A percentile compares a stretch with the other conserved stretches of the same genome.
phyloP scores from a whole-genome alignment of 768 basidiomycete species.

The Termitomyces sp. region DNA sequence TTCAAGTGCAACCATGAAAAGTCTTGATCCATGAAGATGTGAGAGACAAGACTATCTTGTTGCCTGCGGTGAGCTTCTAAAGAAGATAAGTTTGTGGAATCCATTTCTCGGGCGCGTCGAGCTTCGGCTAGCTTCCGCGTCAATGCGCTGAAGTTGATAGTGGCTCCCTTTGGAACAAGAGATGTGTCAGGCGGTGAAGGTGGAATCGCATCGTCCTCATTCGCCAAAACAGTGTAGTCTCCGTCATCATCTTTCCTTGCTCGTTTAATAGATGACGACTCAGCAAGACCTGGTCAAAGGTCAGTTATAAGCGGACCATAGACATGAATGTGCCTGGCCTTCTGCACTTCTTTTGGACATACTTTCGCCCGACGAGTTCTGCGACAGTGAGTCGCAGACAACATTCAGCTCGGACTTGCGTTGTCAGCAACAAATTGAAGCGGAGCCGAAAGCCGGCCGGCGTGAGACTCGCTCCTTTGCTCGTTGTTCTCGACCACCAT shows the following conservation, averaged over 20 bases:
- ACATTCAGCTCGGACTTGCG: background rate
- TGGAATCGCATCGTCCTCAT: constrained; percentile 54
- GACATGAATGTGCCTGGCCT: constrained; percentile 22
- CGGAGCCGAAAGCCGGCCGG: constrained; percentile 29
- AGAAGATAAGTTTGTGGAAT: constrained; percentile 41
- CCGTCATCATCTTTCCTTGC: constrained; percentile 42
- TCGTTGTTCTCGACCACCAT: constrained; percentile 27
- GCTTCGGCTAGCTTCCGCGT: constrained; percentile 74
- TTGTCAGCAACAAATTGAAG: constrained; percentile 24
- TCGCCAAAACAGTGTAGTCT: constrained; percentile 54
- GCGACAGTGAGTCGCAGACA: background rate
- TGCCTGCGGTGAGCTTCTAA: constrained; percentile 65
- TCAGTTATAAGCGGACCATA: background rate
- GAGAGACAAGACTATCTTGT: constrained; percentile 72
- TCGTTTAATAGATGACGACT: constrained; percentile 34
- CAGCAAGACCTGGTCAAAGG: constrained; percentile 19
- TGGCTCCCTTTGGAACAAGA: constrained; percentile 64
- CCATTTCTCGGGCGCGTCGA: constrained; percentile 41
- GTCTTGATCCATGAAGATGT: constrained; percentile 82
- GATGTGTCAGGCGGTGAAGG: constrained; percentile 48
- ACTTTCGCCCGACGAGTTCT: background rate
- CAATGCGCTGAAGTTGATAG: constrained; percentile 84
- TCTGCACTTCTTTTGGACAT: constrained; percentile 38
- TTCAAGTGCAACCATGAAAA: constrained; percentile 87
- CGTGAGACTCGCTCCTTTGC: constrained; percentile 16